A percentile compares a stretch with the other conserved stretches of the same genome.
These are phyloP conservation scores for Wallacemonas sp. DNA, from an alignment of 208 protist species.

Conservation along the genomic window DNA sequence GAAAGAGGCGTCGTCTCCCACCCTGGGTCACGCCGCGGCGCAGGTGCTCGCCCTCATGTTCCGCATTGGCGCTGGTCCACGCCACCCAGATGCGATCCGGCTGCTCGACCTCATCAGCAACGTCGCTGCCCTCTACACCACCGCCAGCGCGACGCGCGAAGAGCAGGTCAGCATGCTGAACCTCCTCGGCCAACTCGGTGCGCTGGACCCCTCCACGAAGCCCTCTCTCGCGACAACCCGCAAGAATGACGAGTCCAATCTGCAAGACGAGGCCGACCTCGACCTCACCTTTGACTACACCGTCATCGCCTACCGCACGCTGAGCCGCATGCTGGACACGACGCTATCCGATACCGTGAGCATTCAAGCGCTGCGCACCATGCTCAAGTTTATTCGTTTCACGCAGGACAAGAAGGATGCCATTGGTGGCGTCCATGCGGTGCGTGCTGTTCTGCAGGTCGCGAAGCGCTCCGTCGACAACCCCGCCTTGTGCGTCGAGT, in stretches of 20 bases:
- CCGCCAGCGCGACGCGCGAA: slow-evolving; percentile 51
- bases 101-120: slow-evolving; percentile 74
- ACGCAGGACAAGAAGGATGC: slow-evolving; percentile 82
- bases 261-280: slow-evolving; percentile 83
- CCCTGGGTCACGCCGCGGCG: slow-evolving; percentile 77
- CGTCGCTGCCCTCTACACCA: slow-evolving; percentile 77
- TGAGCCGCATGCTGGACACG: slow-evolving; percentile 85
- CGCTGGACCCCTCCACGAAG: slow-evolving; percentile 76
- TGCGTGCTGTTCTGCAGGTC: slow-evolving; percentile 80
- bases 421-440: slow-evolving; percentile 82
- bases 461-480: slow-evolving; percentile 74
- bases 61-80: slow-evolving; percentile 52
- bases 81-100: slow-evolving; percentile 36
- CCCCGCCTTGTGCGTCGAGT: slow-evolving; percentile 80
- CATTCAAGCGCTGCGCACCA: slow-evolving; percentile 76
- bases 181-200: slow-evolving; percentile 87
- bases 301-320: slow-evolving; percentile 89
- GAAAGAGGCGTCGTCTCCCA: slow-evolving; percentile 59
- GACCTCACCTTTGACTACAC: slow-evolving; percentile 92
- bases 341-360: slow-evolving; percentile 83
- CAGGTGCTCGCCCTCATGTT: slow-evolving; percentile 81
- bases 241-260: slow-evolving; percentile 66
- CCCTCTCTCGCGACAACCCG: slow-evolving; percentile 36
- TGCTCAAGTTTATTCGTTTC: slow-evolving; percentile 84
- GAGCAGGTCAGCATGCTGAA: slow-evolving; percentile 78